Evolutionary conservation across 1,284 basidiomycete species (phyloP), one percentile per base, ranked within the genome.

Genomic region (Mycosarcoma mackinlayi): DNA sequence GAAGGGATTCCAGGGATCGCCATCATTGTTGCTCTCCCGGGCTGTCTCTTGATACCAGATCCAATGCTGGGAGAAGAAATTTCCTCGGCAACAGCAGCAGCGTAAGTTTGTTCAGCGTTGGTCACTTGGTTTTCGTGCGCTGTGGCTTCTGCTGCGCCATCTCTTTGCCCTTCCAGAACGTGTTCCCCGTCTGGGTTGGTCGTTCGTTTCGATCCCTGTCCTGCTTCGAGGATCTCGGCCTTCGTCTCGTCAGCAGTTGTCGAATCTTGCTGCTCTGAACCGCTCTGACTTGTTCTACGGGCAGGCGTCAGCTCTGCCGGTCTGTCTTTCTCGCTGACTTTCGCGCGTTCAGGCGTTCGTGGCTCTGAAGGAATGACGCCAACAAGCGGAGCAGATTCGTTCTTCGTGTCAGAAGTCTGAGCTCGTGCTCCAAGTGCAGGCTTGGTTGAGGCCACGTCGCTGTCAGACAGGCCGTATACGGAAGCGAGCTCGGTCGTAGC

Each of bases 1-100:
- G 73, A 62, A 4, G 72, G 77, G 23, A 79, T 79, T 0, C 77
- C 77, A 3, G 77, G 77, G 1, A 79, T 58, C 1, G 75, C 66
- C 77, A 79, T 79, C 77, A 79, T 79, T 4, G 71, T 48, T 10
- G 76, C 71, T 28, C 76, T 49, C 4, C 49, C 64, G 3, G 77
- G 77, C 42, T 79, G 77, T 39, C 60, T 64, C 41, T 73, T 73
- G 55, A 77, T 75, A 0, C 67, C 67, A 0, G 66, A 54, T 23
- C 56, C 50, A 19, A 53, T 40, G 23, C 35, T 50, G 11, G 64
- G 49, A 30, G 58, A 57, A 14, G 53, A 51, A 3, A 50, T 18
- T 27, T 66, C 48, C 6, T 34, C 11, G 13, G 42, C 19, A 13
- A 42, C 6, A 3, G 51, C 19, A 6, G 50, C 18, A n/a, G 39